Base-by-base conservation (phyloP, 306 rosid species). In the Acacia melanoxylon region DNA sequence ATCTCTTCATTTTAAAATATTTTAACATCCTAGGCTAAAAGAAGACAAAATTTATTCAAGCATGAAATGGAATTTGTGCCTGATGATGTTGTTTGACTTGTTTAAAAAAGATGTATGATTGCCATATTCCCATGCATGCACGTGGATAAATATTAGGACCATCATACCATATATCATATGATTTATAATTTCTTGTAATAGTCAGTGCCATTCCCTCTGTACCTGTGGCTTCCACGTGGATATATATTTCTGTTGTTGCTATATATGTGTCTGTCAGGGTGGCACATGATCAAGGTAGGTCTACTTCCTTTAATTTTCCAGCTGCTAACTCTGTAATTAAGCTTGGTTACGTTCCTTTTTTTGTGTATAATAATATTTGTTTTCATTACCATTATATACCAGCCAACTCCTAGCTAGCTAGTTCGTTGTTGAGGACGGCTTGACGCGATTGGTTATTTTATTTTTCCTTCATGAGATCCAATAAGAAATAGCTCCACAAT, bases 341-440 rank as follows among this genome's bases (percentile, higher is more conserved):
- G 52, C 14, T 74, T 71, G 80, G 72, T 78, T 56, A 72, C 42
- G 72, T 78, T 56, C 75, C 42, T 10, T 27, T 37, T 67, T 78
- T 24, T 61, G n/a, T 13, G 6, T 37, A 10, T n/a, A 44, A 10
- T n/a, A 44, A 17, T 68, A 41, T 6, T 16, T 15, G 31, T 45
- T 22, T 61, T 7, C 65, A 52, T 63, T 59, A 25, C 52, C 52
- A 48, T 46, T 46, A 46, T 27, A 40, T 78, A 78, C 25, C 54
- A 79, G 68, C 79, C 88, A 79, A 33, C 71, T 74, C 76, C 35
- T 31, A 31, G 31, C 79, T 10, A 54, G 24, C n/a, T 20, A 78
- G 51, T 78, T 69, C 86, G 19, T 75, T 69, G 79, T 70, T 78
- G 11, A 52, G 84, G 89, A 75, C 86, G 84, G 86, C 86, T 62